Percentiles rank a stretch among this genome's conserved stretches.
These are phyloP conservation scores for Euphorbia corollata DNA, from an alignment of 441 rosid genomes.

Conservation along the genomic window DNA sequence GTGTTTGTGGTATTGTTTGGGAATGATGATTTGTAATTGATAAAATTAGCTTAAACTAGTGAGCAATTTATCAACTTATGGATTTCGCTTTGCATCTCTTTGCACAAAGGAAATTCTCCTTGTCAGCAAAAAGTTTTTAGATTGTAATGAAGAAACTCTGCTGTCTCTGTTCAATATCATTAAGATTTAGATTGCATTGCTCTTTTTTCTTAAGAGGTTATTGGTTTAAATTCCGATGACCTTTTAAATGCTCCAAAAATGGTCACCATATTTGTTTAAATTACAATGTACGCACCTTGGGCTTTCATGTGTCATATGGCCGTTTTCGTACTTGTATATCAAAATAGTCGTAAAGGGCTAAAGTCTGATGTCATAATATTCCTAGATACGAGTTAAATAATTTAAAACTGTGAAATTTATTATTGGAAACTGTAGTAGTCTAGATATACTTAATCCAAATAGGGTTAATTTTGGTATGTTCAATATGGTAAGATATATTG, in stretches of 20 bases:
- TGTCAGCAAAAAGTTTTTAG: neutral
- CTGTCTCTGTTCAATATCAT: neutral
- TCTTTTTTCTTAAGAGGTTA: neutral
- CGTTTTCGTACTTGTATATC: neutral
- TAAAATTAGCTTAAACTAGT: neutral
- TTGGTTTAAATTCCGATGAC: too few species aligned
- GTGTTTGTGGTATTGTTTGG: neutral
- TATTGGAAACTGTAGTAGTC: neutral
- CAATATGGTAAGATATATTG: too few species aligned
- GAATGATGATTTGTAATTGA: neutral
- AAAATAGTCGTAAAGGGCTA: neutral
- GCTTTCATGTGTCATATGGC: neutral
- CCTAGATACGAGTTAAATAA: neutral
- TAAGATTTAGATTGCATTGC: neutral
- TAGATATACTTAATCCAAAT: neutral
- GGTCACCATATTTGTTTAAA: neutral
- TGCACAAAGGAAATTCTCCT: neutral
- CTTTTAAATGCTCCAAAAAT: neutral
- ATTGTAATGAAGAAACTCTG: neutral
- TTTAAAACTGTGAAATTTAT: too few species aligned
- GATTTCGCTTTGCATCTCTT: neutral
- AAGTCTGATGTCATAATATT: neutral
- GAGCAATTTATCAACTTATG: neutral
- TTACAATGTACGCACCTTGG: neutral
- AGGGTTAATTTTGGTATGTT: neutral